Evolutionary conservation across 140 eudicot genomes (phyloP), one percentile per base, ranked within the genome.

Genomic region (Ambrosia hybrid): DNA sequence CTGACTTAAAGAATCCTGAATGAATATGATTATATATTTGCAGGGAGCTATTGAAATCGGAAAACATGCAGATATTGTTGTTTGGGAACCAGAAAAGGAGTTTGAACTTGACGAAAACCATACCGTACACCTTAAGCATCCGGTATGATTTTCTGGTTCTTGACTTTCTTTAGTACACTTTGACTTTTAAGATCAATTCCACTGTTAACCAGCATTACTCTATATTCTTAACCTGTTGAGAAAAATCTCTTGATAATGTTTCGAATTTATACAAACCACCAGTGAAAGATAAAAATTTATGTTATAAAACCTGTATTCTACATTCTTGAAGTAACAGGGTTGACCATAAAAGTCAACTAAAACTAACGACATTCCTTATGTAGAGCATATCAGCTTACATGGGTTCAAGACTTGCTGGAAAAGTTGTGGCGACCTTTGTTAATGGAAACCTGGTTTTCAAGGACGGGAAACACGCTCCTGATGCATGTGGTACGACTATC

Each of bases 371-470:
- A n/a, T 79, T 67, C 34, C 71, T 76, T 71, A 30, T 76, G 77
- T 71, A 94, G 99, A 85, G 86, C 65, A 94, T 90, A 57, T 90
- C 99, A 0, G 99, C 99, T 36, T 94, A 94, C 88, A 83, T 90
- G 87, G 97, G 99, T 62, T 86, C 92, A 36, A 82, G 84, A 77
- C 89, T 94, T 13, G 8, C 81, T 0, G 99, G 99, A 49, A 94
- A 88, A 72, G 90, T 94, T 72, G 16, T 94, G 64, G 91, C 96
- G 12, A 94, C 99, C 36, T 86, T 90, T 51, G 87, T 91, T 17
- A 74, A 87, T 34, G 99, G 99, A 65, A 94, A 93, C 73, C 80
- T 90, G 3, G 96, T 93, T 4, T 93, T 60, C 38, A 79, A 76
- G 43, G 86, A 86, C 13, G 96, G 90, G 68, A 81, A 88, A 61